Evolutionary conservation across 1,139 yeast genomes (phyloP), one percentile per base, ranked within the genome.

Genomic region (Kodamaea suecica): DNA sequence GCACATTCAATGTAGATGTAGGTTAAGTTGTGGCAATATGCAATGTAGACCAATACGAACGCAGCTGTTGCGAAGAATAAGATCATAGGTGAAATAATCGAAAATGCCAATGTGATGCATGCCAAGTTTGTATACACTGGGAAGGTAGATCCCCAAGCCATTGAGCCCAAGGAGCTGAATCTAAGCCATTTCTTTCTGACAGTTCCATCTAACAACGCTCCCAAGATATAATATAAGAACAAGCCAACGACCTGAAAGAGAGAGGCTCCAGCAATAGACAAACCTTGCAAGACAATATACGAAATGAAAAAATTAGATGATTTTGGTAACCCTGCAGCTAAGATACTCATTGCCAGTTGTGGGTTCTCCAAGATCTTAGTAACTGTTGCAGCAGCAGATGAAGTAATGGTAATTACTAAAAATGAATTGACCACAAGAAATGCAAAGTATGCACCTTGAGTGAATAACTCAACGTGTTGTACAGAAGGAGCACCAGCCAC

Each of bases 101-200:
- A 66, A 59, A 86, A 92, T 5, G 90, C 78, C 43, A 90, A 66
- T 30, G 83, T 66, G 44, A 92, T 86, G 41, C 87, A 85, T 2
- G 85, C 84, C 68, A 90, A 76, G 56, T 83, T 80, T 31, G 95
- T 81, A 63, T 83, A 87, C 6, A 79, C 68, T 4, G 97, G 97
- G 73, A 84, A 90, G 2, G 80, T 68, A 1, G 95, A 84, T 42
- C 98, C 98, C 95, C 95, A 92, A 13, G 77, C 70, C 50, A 83
- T 72, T 2, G 76, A 54, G 8, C 81, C 77, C 45, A 92, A 64
- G 2, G 70, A 70, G 44, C 75, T 70, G 60, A 76, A 82, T 52
- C 97, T 76, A 31, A 55, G 67, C 84, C 85, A 88, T 63, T 84
- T 84, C 73, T 87, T 87, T 53, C 97, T 73, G 31, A 95, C 88